Evolutionary conservation across 495 filamentous ascomycete genomes (phyloP), one percentile per base, ranked within the genome.

Genomic region (Copromyces sp.): DNA sequence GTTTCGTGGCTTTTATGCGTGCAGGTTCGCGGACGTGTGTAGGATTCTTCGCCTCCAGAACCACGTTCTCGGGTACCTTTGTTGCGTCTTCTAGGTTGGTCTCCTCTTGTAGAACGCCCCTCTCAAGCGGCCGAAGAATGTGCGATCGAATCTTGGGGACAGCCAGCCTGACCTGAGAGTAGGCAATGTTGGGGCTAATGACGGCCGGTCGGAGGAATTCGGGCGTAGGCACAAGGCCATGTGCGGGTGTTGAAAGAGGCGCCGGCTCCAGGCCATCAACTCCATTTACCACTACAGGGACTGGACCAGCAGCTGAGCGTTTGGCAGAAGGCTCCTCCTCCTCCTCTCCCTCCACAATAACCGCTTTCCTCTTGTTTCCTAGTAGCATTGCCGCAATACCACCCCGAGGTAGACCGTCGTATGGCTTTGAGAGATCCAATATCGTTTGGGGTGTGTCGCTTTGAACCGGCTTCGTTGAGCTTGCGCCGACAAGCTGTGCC

Each of bases 391-490:
- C 85, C 6, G 92, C 88, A 47, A 99, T 84, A 0, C 95, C 95
- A 39, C 96, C 96, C 78, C 93, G 93, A 0, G 95, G 95, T 45
- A 98, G 83, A 12, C 95, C 95, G 79, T 98, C 95, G 74, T 92
- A 98, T 2, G 95, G 96, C 77, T 95, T 97, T 37, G 94, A 95
- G 3, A 98, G 85, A 77, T 99, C 95, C 17, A 99, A 84, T 61
- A 94, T 90, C 24, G 91, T 92, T 76, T 95, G 92, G 4, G 94
- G 93, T 3, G 91, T 85, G 73, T 97, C 94, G 65, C 86, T 88
- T 71, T 88, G 85, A 40, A 89, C 86, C 39, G 84, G 86, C 72
- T 83, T 86, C 53, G 86, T 89, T 8, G 86, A 84, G 53, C 86
- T 86, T 4, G 92, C 90, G 40, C 93, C 91, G 76, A 97, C 90